These are phyloP conservation scores for Aspergillus quadricinctus DNA, from an alignment of 2,329 filamentous ascomycete species.

Conservation along the genomic window DNA sequence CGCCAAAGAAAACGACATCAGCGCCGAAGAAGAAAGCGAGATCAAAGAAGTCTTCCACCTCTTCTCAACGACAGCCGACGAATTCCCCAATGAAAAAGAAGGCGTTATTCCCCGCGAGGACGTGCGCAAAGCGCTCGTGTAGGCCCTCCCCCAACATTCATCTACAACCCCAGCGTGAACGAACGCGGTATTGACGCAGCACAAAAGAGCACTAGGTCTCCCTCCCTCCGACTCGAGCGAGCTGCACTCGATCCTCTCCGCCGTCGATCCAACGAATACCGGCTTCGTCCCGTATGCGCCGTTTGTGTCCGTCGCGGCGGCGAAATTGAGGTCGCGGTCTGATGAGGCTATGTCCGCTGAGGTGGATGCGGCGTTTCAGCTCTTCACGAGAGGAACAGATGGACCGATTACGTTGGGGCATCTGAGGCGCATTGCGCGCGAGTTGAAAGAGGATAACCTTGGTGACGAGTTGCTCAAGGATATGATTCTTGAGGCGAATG, in stretches of 20 bases:
- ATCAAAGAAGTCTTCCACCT: constrained; percentile 86
- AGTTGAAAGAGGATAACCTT: constrained; percentile 73
- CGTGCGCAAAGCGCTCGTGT: constrained; percentile 70
- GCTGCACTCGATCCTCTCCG: constrained; percentile 69
- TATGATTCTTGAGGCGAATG: constrained; percentile 94
- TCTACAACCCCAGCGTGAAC: background rate
- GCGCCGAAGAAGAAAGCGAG: constrained; percentile 77
- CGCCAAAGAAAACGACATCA: constrained; percentile 85
- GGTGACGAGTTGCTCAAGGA: constrained; percentile 79
- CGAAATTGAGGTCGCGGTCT: constrained; percentile 65
- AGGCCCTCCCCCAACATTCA: constrained; percentile 28
- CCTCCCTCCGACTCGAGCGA: constrained; percentile 61
- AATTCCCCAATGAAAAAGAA: constrained; percentile 66
- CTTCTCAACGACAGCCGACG: constrained; percentile 58
- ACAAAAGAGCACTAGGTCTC: constrained; percentile 73
- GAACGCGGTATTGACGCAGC: background rate
- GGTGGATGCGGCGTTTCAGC: constrained; percentile 72
- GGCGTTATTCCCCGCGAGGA: constrained; percentile 65
- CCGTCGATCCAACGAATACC: constrained; percentile 76
- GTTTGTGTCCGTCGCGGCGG: constrained; percentile 82
- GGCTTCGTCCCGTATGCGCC: constrained; percentile 74
- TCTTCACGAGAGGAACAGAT: constrained; percentile 62
- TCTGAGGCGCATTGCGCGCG: constrained; percentile 70
- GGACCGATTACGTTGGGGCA: constrained; percentile 75
- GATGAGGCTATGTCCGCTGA: constrained; percentile 60